Conservation (phyloP, 768 basidiomycete species). For the Trametes villosa region DNA sequence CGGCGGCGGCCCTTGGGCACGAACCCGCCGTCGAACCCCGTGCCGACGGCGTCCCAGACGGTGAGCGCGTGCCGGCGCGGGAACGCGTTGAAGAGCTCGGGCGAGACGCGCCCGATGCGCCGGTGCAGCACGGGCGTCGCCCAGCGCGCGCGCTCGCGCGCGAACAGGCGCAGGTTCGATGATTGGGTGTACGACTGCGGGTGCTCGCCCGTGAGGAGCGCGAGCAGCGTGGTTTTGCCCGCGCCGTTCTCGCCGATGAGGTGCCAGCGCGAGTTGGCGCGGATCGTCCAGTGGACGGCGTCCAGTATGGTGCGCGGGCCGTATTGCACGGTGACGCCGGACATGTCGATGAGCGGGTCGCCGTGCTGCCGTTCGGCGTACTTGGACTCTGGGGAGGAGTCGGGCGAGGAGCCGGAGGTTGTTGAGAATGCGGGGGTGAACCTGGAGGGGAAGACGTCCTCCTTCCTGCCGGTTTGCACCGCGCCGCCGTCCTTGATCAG, state of each 20-base stretch:
- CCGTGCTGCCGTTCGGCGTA: conserved; percentile 26
- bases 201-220: conserved; percentile 91
- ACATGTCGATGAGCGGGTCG: conserved; percentile 60
- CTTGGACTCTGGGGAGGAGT: neutral
- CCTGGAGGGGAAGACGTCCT: conserved; percentile 43
- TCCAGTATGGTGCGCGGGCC: conserved; percentile 68
- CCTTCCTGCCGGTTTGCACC: conserved; percentile 56
- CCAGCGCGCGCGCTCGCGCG: conserved; percentile 60
- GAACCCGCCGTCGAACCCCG: conserved; percentile 90
- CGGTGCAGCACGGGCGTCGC: conserved; percentile 71
- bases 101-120: conserved; percentile 80
- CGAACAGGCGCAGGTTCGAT: conserved; percentile 59
- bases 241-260: conserved; percentile 91
- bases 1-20: conserved; percentile 49
- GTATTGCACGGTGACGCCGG: conserved; percentile 73
- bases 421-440: conserved; percentile 2
- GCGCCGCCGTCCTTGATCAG: conserved; percentile 48
- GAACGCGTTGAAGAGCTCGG: conserved; percentile 91
- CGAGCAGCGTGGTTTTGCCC: conserved; percentile 92
- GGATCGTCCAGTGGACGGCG: conserved; percentile 81
- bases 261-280: conserved; percentile 86
- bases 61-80: conserved; percentile 70
- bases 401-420: neutral
- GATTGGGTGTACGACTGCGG: conserved; percentile 89
- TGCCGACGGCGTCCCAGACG: conserved; percentile 81